Evolutionary conservation across 345 rosid species (phyloP), one percentile per base, ranked within the genome.

Genomic region (Populus davidiana): DNA sequence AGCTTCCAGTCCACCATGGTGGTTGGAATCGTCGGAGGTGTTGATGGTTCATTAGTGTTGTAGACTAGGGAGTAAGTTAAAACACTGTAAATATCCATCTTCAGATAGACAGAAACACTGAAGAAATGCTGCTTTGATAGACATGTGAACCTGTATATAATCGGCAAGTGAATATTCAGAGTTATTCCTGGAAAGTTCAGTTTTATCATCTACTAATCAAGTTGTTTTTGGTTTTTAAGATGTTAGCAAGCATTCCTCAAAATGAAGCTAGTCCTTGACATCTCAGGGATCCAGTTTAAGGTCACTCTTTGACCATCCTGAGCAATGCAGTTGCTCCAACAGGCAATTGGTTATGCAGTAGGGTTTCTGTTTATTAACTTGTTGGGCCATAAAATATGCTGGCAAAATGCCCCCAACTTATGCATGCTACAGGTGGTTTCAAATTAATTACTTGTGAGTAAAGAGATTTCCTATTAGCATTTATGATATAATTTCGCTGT

Each of bases 11-110:
- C 74, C 74, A 50, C 59, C 80, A 59, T n/a, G 10, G 69, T 39
- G 70, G 41, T 61, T 75, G 80, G 83, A 75, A 43, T 44, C 62
- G 33, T 59, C 47, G 77, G 68, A 76, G 78, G 63, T 69, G 73
- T 20, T 80, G 83, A 83, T 44, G 50, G 20, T 5, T 29, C 41
- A 43, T 43, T 43, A 11, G 47, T 43, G 14, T 43, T 43, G 47
- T 43, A 2, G 47, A 11, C 47, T 43, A 10, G 47, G 47, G 47
- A 43, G 12, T 11, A 10, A 43, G 47, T 43, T 43, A 43, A 43
- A 43, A 43, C 47, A 69, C 43, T 69, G 33, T 69, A 23, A 27
- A 39, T 41, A 41, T 23, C 6, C 16, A 21, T 38, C 54, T 43
- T 43, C 47, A 43, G 47, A 43, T 43, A 43, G 17, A 6, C 8